Percentiles rank a stretch among this genome's conserved stretches.
phyloP scores from a whole-genome alignment of 2,329 filamentous ascomycete species.

The Fusarium pseudoanthophilum region DNA sequence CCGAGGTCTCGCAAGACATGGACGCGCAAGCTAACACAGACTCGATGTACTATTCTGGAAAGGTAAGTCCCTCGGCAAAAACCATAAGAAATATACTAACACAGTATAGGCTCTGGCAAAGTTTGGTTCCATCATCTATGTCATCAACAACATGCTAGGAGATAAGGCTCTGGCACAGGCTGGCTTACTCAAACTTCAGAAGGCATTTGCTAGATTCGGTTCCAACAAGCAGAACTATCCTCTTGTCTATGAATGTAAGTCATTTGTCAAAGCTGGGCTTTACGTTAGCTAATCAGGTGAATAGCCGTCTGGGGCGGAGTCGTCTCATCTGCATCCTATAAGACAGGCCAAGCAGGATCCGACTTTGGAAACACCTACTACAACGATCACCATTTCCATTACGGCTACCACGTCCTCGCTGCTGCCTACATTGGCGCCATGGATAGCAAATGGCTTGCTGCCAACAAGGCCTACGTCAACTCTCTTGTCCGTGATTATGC shows the following conservation, averaged over 20 bases:
- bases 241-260: slow-evolving; percentile 71
- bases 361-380: slow-evolving; percentile 95
- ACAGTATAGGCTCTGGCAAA: slow-evolving; percentile 72
- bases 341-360: slow-evolving; percentile 71
- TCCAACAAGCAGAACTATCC: slow-evolving; percentile 75
- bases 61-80: slow-evolving; percentile 58
- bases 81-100: neutral
- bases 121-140: slow-evolving; percentile 76
- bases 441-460: slow-evolving; percentile 77
- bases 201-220: slow-evolving; percentile 72
- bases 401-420: slow-evolving; percentile 89
- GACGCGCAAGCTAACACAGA: slow-evolving; percentile 76
- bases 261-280: neutral
- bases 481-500: slow-evolving; percentile 83
- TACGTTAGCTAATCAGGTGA: slow-evolving; percentile 28
- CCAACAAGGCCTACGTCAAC: slow-evolving; percentile 84
- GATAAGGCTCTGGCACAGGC: slow-evolving; percentile 66
- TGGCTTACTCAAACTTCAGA: slow-evolving; percentile 71
- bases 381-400: slow-evolving; percentile 81
- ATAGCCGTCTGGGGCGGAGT: slow-evolving; percentile 79
- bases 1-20: slow-evolving; percentile 82
- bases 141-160: slow-evolving; percentile 70
- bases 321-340: slow-evolving; percentile 80
- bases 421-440: slow-evolving; percentile 85
- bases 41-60: slow-evolving; percentile 95